These are phyloP conservation scores for Fusarium udum DNA, from an alignment of 2,329 filamentous ascomycete species.

Conservation along the genomic window DNA sequence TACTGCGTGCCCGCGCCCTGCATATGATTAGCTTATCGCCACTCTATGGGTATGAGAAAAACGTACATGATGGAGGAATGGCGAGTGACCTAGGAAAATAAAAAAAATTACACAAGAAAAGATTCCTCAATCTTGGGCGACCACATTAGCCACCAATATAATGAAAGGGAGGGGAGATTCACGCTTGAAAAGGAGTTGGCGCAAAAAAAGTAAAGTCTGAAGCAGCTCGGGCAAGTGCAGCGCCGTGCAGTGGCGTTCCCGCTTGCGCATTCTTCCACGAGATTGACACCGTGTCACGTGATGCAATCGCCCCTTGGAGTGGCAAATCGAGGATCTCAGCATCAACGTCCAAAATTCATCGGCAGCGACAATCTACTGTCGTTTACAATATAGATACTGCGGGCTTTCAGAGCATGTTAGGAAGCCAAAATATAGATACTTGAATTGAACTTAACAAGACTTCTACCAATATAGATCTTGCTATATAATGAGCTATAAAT, in stretches of 20 bases:
- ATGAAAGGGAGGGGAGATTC: conserved; percentile 6
- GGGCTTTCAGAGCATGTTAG: too few species aligned
- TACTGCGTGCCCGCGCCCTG: conserved; percentile 35
- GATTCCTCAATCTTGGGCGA: conserved; percentile 4
- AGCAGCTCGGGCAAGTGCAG: conserved; percentile 22
- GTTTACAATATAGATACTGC: too few species aligned
- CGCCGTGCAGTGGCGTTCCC: conserved; percentile 38
- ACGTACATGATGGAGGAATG: conserved; percentile 22
- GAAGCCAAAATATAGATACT: too few species aligned
- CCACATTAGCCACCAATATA: neutral
- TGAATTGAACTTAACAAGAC: too few species aligned
- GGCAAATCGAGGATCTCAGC: conserved; percentile 4
- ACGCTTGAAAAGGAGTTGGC: conserved; percentile 24
- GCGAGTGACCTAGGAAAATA: neutral
- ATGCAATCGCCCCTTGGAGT: neutral
- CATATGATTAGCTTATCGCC: conserved; percentile 25
- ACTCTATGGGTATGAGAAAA: neutral
- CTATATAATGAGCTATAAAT: neutral
- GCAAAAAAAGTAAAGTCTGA: conserved; percentile 24
- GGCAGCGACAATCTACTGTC: neutral
- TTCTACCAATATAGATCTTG: neutral
- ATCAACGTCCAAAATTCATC: neutral
- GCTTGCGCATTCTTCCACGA: conserved; percentile 15
- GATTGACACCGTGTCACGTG: conserved; percentile 51
- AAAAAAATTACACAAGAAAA: neutral